Evolutionary conservation across 257 asterid genomes (phyloP).

Genomic region (Rehmannia glutinosa): DNA sequence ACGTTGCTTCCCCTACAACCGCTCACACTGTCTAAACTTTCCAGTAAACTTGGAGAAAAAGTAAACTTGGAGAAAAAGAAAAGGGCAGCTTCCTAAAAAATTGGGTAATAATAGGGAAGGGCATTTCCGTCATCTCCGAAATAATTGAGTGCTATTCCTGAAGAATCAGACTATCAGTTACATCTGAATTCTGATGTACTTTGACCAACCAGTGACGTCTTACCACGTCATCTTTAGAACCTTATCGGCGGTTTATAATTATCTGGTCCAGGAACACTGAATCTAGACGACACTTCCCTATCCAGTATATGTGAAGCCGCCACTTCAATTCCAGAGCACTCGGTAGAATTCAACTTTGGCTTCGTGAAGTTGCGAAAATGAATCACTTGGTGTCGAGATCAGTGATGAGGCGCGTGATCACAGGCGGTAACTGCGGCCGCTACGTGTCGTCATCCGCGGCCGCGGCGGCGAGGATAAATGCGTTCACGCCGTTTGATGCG

Average conservation of each 20-base stretch:
- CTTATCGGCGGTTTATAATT: neutral
- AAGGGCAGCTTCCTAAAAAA: neutral
- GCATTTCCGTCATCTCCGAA: neutral
- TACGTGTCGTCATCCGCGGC: constrained; percentile 22
- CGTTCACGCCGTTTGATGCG: constrained; percentile 25
- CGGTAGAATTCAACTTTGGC: neutral
- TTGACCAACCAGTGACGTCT: constrained; percentile 5
- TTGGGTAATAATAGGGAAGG: constrained; percentile 7
- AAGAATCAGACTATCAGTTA: too few species aligned
- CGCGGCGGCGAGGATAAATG: constrained; percentile 19
- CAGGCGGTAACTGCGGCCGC: constrained; percentile 33
- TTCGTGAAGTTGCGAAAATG: constrained; percentile 37
- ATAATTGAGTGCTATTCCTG: too few species aligned
- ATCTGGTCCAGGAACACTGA: constrained; percentile 15
- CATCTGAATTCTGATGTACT: neutral
- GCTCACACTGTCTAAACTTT: constrained; percentile 9
- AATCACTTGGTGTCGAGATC: constrained; percentile 36
- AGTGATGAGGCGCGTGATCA: constrained; percentile 41
- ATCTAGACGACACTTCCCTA: neutral
- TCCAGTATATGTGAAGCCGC: neutral
- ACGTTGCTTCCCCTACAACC: constrained; percentile 22
- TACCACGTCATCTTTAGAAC: constrained; percentile 15
- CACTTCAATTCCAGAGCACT: neutral
- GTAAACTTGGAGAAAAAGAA: constrained; percentile 31
- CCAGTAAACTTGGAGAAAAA: neutral